A percentile compares a stretch with the other conserved stretches of the same genome.
Conservation (phyloP, 2,329 filamentous ascomycete genomes). For the Sporothrix humicola region DNA sequence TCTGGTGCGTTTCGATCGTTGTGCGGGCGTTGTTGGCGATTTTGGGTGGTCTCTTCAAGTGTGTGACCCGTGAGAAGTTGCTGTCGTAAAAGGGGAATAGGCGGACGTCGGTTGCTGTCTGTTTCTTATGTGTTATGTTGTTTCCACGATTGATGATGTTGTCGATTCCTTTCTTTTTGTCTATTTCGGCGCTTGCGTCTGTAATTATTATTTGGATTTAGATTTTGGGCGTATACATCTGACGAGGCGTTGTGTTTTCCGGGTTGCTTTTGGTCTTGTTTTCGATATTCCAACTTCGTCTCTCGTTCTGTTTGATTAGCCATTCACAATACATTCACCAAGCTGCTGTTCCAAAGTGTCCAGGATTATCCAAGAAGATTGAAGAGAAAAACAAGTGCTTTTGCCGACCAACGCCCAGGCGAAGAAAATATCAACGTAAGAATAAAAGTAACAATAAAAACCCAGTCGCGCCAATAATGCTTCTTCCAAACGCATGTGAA, state of each 20-base stretch:
- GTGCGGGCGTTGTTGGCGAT: conserved; percentile 60
- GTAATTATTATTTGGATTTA: neutral
- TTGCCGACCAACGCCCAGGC: conserved; percentile 18
- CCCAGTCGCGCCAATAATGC: neutral
- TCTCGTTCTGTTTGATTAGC: neutral
- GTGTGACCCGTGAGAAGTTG: conserved; percentile 53
- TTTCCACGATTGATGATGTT: conserved; percentile 14
- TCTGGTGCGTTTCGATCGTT: conserved; percentile 62
- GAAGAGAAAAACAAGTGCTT: neutral
- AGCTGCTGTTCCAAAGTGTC: neutral
- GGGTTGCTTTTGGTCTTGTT: neutral
- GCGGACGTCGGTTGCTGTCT: neutral
- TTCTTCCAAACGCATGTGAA: neutral
- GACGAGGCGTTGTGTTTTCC: conserved; percentile 20
- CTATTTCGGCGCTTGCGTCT: neutral
- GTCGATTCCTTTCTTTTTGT: neutral
- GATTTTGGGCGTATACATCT: conserved; percentile 10
- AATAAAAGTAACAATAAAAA: too few species aligned
- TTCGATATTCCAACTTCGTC: neutral
- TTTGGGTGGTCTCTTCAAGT: conserved; percentile 58
- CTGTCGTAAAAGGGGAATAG: neutral
- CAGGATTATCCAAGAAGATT: neutral
- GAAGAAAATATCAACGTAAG: neutral
- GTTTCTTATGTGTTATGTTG: conserved; percentile 1
- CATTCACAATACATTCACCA: neutral